These are phyloP conservation scores for Nevesoporus exiguus DNA, from an alignment of 768 basidiomycete species.

Conservation along the genomic window DNA sequence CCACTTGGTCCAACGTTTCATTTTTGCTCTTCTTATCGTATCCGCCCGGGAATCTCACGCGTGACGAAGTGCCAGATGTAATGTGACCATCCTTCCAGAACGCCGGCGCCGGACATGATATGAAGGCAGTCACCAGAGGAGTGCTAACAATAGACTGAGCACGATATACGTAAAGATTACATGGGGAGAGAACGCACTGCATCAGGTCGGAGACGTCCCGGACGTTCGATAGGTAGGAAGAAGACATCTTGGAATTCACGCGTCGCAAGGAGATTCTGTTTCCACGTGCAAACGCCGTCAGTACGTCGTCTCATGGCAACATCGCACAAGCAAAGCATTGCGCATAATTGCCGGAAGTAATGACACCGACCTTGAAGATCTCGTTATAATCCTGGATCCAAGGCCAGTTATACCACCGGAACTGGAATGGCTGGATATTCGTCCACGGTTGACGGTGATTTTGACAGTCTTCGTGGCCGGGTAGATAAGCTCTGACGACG, in stretches of 20 bases:
- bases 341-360: neutral
- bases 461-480: constrained; percentile 67
- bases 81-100: constrained; percentile 50
- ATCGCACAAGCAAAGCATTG: neutral
- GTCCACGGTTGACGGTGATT: constrained; percentile 43
- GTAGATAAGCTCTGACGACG: constrained; percentile 57
- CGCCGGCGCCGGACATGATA: constrained; percentile 43
- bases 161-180: neutral
- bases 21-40: constrained; percentile 14
- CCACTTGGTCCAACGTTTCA: neutral
- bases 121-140: constrained; percentile 45
- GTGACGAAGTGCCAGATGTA: constrained; percentile 50
- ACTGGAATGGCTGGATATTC: constrained; percentile 40
- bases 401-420: constrained; percentile 64
- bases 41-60: constrained; percentile 31
- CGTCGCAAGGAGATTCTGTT: constrained; percentile 41
- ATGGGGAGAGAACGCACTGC: constrained; percentile 41
- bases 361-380: constrained; percentile 51
- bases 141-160: constrained; percentile 31
- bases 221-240: constrained; percentile 59
- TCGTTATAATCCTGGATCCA: constrained; percentile 55
- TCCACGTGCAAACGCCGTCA: constrained; percentile 1
- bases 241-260: constrained; percentile 50
- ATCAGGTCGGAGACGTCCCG: constrained; percentile 60
- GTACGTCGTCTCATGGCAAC: neutral